Evolutionary conservation across 2,329 filamentous ascomycete species (phyloP).

Genomic region (Diplodia intermedia): DNA sequence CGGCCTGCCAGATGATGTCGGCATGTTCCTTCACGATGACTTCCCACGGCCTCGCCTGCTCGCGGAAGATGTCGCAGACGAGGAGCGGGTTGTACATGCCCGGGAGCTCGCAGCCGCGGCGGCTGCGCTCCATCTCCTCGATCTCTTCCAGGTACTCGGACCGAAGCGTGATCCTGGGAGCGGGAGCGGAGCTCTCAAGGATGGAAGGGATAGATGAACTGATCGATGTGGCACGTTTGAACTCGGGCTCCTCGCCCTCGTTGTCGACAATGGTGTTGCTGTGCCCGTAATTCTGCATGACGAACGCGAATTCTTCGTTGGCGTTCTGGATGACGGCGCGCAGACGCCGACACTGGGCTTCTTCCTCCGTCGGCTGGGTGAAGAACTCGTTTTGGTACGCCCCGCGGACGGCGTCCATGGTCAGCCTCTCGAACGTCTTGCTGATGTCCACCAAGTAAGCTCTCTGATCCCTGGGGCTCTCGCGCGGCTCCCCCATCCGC

Average conservation of each 20-base stretch:
- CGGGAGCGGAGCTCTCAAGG: slow-evolving; percentile 27
- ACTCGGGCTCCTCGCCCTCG: neutral
- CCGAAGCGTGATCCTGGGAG: slow-evolving; percentile 43
- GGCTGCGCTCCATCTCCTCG: slow-evolving; percentile 37
- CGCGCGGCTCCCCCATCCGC: slow-evolving; percentile 57
- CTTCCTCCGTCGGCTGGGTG: slow-evolving; percentile 24
- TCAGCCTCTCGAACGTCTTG: slow-evolving; percentile 53
- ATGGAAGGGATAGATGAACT: neutral
- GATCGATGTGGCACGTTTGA: neutral
- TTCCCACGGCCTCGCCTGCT: slow-evolving; percentile 65
- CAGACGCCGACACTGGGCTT: slow-evolving; percentile 49
- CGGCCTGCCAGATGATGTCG: slow-evolving; percentile 44
- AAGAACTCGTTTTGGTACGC: slow-evolving; percentile 34
- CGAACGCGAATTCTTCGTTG: slow-evolving; percentile 54
- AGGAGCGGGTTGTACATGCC: slow-evolving; percentile 67
- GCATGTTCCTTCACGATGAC: slow-evolving; percentile 49
- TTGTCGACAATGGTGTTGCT: slow-evolving; percentile 42
- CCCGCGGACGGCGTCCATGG: slow-evolving; percentile 58
- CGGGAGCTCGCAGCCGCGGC: slow-evolving; percentile 63
- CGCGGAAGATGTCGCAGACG: slow-evolving; percentile 64
- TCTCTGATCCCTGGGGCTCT: slow-evolving; percentile 56
- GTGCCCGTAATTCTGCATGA: slow-evolving; percentile 53
- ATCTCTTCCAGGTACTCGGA: slow-evolving; percentile 28
- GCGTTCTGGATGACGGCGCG: slow-evolving; percentile 60
- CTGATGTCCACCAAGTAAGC: slow-evolving; percentile 56